Evolutionary conservation across 371 early-diverging fungal genomes (phyloP), one percentile per base, ranked within the genome.

Genomic region (Rhizopus arrhizus): DNA sequence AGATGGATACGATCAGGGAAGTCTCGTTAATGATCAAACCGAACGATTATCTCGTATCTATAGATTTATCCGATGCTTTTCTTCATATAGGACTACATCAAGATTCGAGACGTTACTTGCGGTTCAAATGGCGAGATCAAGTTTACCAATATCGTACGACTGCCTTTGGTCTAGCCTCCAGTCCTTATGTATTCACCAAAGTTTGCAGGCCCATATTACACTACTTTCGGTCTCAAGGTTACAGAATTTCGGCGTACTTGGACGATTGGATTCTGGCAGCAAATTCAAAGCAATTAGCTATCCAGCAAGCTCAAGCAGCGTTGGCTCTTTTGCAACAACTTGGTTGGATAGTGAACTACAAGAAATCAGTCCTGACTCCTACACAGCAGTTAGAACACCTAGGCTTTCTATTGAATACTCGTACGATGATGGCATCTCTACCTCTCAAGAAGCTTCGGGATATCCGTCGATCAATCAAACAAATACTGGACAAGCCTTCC

Each of bases 101-200:
- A 32, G 33, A 12, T 0, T 68, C 61, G 1, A 41, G 66, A 1
- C 41, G 54, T 0, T 80, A 61, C 58, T 70, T 82, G 13, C 78
- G 74, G 48, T 76, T 81, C 47, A 34, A 60, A 33, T 83, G 78
- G 72, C 62, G 72, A 32, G n/a, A 70, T 12, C 58, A 71, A 31
- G 59, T 64, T 13, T 83, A 78, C 63, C 82, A 78, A 60, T 84
- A 71, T 68, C 58, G 61, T 4, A 70, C 74, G 0, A 52, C 73
- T 16, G 70, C 79, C 0, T 83, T 83, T 53, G 84, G 81, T 6
- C 69, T 83, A 1, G 72, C 80, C 2, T 65, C 75, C 28, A 69
- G 73, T 3, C 80, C 83, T 0, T 61, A 58, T 7, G 72, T 73
- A 10, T 83, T 83, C 47, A 81, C 77, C 9, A 72, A 70, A 48